Percentiles rank a stretch among this genome's conserved stretches.
Conservation (phyloP, 495 filamentous ascomycete species). For the Penicillium macrosclerotiorum region DNA sequence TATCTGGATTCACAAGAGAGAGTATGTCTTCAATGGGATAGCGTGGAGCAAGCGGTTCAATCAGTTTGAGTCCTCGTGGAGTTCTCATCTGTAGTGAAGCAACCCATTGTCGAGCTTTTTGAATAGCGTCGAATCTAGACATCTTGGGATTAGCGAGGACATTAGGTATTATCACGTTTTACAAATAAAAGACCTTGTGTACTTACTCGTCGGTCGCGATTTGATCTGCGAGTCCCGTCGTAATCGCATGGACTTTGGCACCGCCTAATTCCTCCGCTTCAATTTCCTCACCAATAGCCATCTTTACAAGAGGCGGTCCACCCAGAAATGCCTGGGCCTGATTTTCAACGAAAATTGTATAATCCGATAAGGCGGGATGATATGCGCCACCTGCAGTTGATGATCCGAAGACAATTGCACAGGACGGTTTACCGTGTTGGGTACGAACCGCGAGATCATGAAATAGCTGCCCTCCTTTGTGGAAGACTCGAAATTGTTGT, state of each 20-base stretch:
- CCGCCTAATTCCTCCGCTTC: constrained; percentile 31
- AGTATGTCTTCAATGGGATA: constrained; percentile 27
- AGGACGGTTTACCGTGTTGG: constrained; percentile 26
- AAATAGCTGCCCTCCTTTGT: constrained; percentile 34
- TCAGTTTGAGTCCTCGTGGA: neutral
- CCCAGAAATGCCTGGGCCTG: constrained; percentile 34
- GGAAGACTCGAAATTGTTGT: constrained; percentile 34
- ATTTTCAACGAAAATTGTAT: constrained; percentile 35
- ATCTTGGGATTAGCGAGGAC: neutral
- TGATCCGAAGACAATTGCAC: constrained; percentile 34
- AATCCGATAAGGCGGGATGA: constrained; percentile 34
- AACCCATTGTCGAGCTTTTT: constrained; percentile 32
- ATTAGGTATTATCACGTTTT: neutral
- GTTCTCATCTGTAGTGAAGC: constrained; percentile 16
- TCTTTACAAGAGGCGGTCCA: constrained; percentile 33
- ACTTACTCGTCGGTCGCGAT: constrained; percentile 31
- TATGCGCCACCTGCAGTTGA: constrained; percentile 37
- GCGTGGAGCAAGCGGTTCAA: constrained; percentile 8
- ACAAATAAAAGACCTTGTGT: too few species aligned
- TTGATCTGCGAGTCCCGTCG: constrained; percentile 32
- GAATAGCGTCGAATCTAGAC: constrained; percentile 30
- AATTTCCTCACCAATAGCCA: constrained; percentile 33
- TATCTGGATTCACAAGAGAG: constrained; percentile 27
- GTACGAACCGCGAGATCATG: constrained; percentile 29
- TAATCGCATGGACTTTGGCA: constrained; percentile 27